Conservation (phyloP, 202 grass and related monocot genomes). For the Zoysia matrella region DNA sequence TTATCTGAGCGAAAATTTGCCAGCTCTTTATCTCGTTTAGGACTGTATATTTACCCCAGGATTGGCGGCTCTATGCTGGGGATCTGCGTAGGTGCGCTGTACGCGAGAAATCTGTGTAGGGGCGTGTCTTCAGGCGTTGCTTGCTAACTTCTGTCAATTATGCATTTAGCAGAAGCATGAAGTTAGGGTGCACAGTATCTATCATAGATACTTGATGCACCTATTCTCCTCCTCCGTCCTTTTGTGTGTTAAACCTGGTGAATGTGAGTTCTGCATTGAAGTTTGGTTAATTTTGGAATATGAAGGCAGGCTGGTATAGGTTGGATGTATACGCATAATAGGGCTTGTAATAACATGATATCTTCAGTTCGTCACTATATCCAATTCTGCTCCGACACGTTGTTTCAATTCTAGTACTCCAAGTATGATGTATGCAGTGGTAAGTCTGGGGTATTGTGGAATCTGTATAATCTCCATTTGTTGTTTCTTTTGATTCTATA, state of each 20-base stretch:
- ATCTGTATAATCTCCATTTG: not conserved
- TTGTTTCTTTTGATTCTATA: no score
- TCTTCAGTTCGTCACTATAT: not conserved
- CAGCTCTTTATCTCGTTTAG: not conserved
- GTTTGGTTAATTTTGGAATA: conserved; percentile 6
- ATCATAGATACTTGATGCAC: conserved; percentile 9
- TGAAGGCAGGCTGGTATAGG: not conserved
- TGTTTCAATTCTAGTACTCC: conserved; percentile 7
- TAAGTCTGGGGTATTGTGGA: not conserved
- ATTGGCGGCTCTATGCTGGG: not conserved
- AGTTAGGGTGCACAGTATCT: not conserved
- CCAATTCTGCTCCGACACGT: not conserved
- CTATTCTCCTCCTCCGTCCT: not conserved
- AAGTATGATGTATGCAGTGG: no score
- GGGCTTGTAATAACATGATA: not conserved
- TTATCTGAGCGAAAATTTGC: not conserved
- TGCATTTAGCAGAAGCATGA: conserved; percentile 20
- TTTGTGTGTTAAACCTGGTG: not conserved
- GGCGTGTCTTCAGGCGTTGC: no score
- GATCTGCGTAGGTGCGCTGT: conserved; percentile 40
- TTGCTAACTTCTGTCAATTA: not conserved
- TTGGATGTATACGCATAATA: not conserved
- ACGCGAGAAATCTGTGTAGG: not conserved
- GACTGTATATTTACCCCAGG: not conserved
- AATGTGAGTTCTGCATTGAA: not conserved